Base-by-base conservation (phyloP, 2,329 filamentous ascomycete species). In the Xylaria sp. region DNA sequence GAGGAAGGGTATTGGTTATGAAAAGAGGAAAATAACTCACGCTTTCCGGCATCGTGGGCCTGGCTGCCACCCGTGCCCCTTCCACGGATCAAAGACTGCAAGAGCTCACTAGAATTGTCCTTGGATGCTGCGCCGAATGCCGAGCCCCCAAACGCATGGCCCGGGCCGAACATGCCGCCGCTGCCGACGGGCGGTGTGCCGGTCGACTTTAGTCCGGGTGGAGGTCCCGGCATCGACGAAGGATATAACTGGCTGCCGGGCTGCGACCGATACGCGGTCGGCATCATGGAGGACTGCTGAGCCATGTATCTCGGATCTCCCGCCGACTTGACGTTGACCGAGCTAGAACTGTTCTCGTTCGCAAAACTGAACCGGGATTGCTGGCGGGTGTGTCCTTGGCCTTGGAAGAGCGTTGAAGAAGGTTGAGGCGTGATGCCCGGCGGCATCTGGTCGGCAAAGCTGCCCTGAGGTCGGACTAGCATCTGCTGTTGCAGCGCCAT, bases 11-110 rank as follows among this genome's bases (percentile, higher is more conserved):
- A 90, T 81, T 92, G 89, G 75, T 90, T 90, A 77, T 90, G 87
- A 78, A 92, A 90, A 80, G 89, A 90, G 88, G 91, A 90, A 86
- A 92, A 89, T 82, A 89, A 96, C 92, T 96, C 92, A 96, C 92
- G 92, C 91, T 96, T 96, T 86, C 87, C 87, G 76, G 87, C 83
- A 78, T 96, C 92, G 76, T 90, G 87, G 73, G 83, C 81, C 76
- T 91, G 89, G 73, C 81, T 83, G 72, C 83, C 85, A 71, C 82
- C 83, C 68, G 83, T 80, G 69, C 83, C 82, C 68, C 85, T 84
- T 69, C 84, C 83, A 68, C 92, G 86, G 69, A 95, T 83, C 68
- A 96, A 79, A 71, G 91, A 90, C 72, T 92, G 89, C 76, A 96
- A 84, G 71, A 94, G 79, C 63, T 92, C 89, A 63, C 87, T 79